Evolutionary conservation across 2,329 filamentous ascomycete genomes (phyloP), one percentile per base, ranked within the genome.

Genomic region (Fusarium duplospermum): DNA sequence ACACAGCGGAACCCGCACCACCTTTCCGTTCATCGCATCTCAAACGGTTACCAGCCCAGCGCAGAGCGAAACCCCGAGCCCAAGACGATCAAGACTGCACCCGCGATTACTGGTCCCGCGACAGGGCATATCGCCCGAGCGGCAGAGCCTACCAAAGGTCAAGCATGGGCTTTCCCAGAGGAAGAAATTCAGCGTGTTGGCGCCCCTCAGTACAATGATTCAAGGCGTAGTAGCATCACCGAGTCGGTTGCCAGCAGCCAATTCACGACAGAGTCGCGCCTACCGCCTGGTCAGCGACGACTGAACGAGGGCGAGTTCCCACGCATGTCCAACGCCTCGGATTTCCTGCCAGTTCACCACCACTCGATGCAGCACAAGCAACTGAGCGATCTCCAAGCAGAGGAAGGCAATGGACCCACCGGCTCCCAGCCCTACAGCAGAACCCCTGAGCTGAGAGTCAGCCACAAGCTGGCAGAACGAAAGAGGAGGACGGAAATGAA

Each of bases 401-500:
- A 92, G 74, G 89, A 91, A 62, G 85, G 83, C 2, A 76, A 71
- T 27, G 87, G 87, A 62, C 85, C 83, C 16, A 84, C 83, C 1
- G 88, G 90, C 13, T 87, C 89, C 27, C 93, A 94, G 73, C 94
- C 94, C 2, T 96, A 96, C 81, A 95, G 93, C 77, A 87, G 94
- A 45, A 96, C 94, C 0, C 94, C 94, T 0, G 94, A 96, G 81
- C 86, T 96, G 42, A 90, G 94, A 24, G 90, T 96, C 58, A 96
- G 93, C 79, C 94, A 96, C 83, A 96, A 96, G 82, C 88, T 96
- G 65, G 94, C 94, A 0, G 94, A 96, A 83, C 88, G 94, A 40
- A 96, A 96, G 84, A 89, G 94, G 42, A 87, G 94, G 70, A 95
- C 93, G 10, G 94, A 96, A 80, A 96, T 96, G 94, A 96, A 96